These are phyloP conservation scores for Pharus latifolius DNA, from an alignment of 176 grass and related monocot genomes.

Conservation along the genomic window DNA sequence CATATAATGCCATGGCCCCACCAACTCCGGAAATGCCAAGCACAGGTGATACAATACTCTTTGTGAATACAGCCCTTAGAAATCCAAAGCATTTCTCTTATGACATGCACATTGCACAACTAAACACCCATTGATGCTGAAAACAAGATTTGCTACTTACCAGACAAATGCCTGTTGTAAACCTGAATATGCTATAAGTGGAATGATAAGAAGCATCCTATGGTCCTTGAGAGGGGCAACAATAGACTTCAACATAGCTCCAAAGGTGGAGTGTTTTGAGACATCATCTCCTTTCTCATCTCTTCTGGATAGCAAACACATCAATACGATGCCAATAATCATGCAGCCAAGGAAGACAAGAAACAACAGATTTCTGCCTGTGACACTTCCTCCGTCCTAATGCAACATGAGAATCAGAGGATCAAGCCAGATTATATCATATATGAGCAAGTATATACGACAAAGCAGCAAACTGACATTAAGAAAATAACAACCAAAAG, in stretches of 20 bases:
- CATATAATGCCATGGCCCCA: conserved; percentile 94
- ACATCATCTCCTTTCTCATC: conserved; percentile 42
- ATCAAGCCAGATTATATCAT: neutral
- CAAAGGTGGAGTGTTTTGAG: conserved; percentile 40
- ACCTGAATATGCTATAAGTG: conserved; percentile 88
- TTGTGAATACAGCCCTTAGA: conserved; percentile 86
- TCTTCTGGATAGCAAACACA: conserved; percentile 87
- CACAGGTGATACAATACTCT: conserved; percentile 86
- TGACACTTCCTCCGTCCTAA: conserved; percentile 63
- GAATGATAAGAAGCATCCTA: conserved; percentile 81
- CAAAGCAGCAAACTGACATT: neutral
- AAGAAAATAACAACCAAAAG: neutral
- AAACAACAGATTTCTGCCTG: conserved; percentile 77
- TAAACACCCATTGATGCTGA: conserved; percentile 1
- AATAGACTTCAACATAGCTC: conserved; percentile 58
- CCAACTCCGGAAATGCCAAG: conserved; percentile 93
- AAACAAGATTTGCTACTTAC: conserved; percentile 27
- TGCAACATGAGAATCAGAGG: conserved; percentile 11
- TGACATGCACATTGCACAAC: neutral
- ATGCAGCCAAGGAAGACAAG: conserved; percentile 82
- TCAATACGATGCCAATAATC: conserved; percentile 78
- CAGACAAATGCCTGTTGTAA: conserved; percentile 98
- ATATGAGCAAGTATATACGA: neutral
- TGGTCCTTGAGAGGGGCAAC: conserved; percentile 64
- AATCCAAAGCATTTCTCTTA: neutral